Evolutionary conservation across 352 stramenopile genomes (phyloP), one percentile per base, ranked within the genome.

Genomic region (Blastocystis sp.): DNA sequence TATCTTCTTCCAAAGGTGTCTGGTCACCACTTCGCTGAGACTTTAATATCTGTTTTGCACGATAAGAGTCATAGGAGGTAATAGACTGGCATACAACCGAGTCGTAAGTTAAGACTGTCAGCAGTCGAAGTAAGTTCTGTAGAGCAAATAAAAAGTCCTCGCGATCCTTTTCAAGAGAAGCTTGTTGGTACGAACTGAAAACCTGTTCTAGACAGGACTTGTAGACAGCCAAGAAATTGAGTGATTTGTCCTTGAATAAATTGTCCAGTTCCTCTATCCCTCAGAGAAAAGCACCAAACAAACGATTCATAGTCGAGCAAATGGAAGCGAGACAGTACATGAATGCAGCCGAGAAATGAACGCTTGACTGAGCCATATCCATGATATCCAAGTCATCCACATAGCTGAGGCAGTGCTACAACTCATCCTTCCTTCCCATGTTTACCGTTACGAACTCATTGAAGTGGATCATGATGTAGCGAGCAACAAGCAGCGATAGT

Each of bases 251-350:
- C 9, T 26, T 5, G 20, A 84, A 54, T 5, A 66, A 13, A 20
- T 29, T 13, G n/a, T 84, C 73, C 45, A 84, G 29, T 34, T 34
- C 53, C 26, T 84, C 73, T 84, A 29, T 37, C 7, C 26, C 0
- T 84, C 23, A 84, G 5, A 15, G 13, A 15, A 9, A 9, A 8
- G 6, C 29, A n/a, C 18, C 2, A 43, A 20, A 18, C 47, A 2
- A 9, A 84, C 73, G 26, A 15, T 29, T 69, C 73, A 84, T 84
- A 9, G 37, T 61, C 3, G 73, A 23, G 56, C 50, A 53, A n/a
- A 84, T 84, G 6, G 55, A 23, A 15, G 50, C 73, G 5, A 84
- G 56, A 64, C 73, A 84, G 73, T 69, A 84, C 29, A 53, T 50
- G 56, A 84, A 84, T 18, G 53, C 45, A 23, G 73, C 34, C 47